A percentile compares a stretch with the other conserved stretches of the same genome.
phyloP scores from a whole-genome alignment of 805 yeast species.

The Wickerhamomyces silvicola region DNA sequence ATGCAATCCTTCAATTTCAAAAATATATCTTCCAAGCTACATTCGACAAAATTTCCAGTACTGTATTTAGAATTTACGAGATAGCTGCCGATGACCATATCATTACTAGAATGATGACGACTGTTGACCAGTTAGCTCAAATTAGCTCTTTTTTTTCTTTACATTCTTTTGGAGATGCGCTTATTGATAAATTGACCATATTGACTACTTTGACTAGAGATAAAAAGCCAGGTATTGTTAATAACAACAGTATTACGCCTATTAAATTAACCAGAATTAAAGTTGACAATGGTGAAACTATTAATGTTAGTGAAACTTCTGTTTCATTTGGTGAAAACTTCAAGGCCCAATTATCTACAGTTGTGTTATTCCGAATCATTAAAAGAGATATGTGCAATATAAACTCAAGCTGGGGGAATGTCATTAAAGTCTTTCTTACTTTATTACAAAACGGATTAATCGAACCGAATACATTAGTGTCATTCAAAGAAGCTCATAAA shows the following conservation, averaged over 20 bases:
- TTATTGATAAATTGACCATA: constrained; percentile 60
- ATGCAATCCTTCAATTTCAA: constrained; percentile 52
- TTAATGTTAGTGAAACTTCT: constrained; percentile 76
- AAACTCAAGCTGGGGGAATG: constrained; percentile 45
- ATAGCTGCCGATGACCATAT: constrained; percentile 89
- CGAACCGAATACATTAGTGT: constrained; percentile 56
- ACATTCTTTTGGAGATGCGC: constrained; percentile 51
- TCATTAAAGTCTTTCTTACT: constrained; percentile 53
- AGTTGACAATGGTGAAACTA: constrained; percentile 22
- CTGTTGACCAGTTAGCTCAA: constrained; percentile 77
- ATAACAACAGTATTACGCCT: constrained; percentile 5
- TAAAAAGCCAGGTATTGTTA: constrained; percentile 3
- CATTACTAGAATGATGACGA: constrained; percentile 78
- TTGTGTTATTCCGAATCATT: constrained; percentile 74
- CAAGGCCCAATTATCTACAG: constrained; percentile 85
- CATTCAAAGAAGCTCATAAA: constrained; percentile 52
- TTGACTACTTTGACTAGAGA: constrained; percentile 57
- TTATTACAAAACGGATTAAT: constrained; percentile 70
- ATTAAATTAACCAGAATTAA: constrained; percentile 19
- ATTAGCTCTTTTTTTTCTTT: constrained; percentile 64
- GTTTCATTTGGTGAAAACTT: constrained; percentile 84
- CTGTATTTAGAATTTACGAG: constrained; percentile 72
- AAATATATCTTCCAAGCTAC: constrained; percentile 58
- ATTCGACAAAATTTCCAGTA: constrained; percentile 60
- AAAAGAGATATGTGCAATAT: constrained; percentile 49